Base-by-base conservation (phyloP, 768 basidiomycete genomes). In the Suillus hirtellus region DNA sequence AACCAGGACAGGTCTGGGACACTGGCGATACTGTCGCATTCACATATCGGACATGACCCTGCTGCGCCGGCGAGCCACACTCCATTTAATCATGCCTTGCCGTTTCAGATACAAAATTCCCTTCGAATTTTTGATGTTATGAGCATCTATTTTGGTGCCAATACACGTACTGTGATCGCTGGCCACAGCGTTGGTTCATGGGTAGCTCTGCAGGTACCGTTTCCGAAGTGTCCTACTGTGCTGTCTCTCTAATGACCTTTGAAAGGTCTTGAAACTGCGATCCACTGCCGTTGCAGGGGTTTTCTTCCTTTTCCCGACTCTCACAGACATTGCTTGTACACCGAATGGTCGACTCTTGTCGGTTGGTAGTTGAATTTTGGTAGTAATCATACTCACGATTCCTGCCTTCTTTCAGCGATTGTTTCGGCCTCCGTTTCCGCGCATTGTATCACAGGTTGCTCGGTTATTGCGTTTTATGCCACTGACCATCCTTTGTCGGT, bases 161-260 rank as follows among this genome's bases (percentile, higher is more conserved):
- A 70, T 8, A 72, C 77, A 14, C 79, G 73, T 62, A 71, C 88
- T 34, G 71, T 88, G 19, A 27, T 89, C 0, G 70, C 82, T 24
- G 89, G 87, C 10, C 91, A 93, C 65, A 90, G 89, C 60, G 83
- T 93, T 15, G 92, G 92, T 1, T 76, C 84, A 1, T 94, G 90
- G 89, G 77, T 93, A 59, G 71, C 81, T 4, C 69, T 85, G 37
- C 84, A 92, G 78, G 88, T 84, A 42, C 67, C 67, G 42, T 59
- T 62, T 40, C 35, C 62, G 40, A 63, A 34, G 65, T n/a, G 34
- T 65, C 12, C 40, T 40, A 7, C 60, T 12, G 4, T 31, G 19
- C 15, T 24, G 43, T n/a, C 55, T 59, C 37, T 59, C 24, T 52
- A 40, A 44, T 27, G 52, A 7, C 46, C 38, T 43, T 24, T 42